phyloP scores from a whole-genome alignment of 2,329 filamentous ascomycete genomes.

The Xylariaceae sp. region DNA sequence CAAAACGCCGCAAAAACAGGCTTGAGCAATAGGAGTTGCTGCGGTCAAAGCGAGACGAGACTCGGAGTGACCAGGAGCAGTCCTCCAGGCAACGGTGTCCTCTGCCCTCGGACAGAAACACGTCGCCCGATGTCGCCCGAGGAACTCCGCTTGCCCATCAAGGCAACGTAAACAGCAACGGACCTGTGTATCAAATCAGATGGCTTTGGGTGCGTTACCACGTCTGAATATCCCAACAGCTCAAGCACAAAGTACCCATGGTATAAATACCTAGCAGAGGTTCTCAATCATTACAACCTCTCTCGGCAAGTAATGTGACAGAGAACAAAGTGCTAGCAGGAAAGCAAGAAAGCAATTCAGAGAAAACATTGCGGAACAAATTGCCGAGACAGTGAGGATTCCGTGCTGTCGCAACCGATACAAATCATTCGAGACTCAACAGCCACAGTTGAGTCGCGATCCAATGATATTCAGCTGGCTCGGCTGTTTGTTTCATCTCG shows the following conservation, averaged over 20 bases:
- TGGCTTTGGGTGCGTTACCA: not conserved
- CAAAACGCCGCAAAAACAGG: conserved; percentile 9
- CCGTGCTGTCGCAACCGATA: conserved; percentile 1
- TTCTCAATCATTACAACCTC: too few species aligned
- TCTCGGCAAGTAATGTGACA: not conserved
- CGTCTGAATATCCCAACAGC: not conserved
- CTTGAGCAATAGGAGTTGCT: conserved; percentile 14
- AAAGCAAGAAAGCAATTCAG: conserved; percentile 6
- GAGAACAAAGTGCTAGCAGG: conserved; percentile 5
- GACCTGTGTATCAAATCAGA: not conserved
- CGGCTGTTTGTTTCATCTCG: conserved; percentile 11
- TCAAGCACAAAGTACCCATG: not conserved
- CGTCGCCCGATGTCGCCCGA: not conserved
- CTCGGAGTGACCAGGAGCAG: conserved; percentile 6
- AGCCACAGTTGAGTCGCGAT: not conserved
- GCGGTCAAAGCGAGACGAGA: conserved; percentile 11
- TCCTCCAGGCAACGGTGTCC: not conserved
- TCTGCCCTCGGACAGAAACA: not conserved
- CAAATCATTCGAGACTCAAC: conserved; percentile 11
- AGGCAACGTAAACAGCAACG: not conserved
- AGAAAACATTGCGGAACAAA: conserved; percentile 5
- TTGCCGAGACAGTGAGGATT: conserved; percentile 7
- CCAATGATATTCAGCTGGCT: conserved; percentile 4
- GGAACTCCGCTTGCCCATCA: not conserved
- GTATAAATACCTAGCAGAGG: too few species aligned